Percentiles rank a stretch among this genome's conserved stretches.
Evolutionary conservation across 2,329 filamentous ascomycete species (phyloP).

Genomic region (Domatiomyces catenatus): DNA sequence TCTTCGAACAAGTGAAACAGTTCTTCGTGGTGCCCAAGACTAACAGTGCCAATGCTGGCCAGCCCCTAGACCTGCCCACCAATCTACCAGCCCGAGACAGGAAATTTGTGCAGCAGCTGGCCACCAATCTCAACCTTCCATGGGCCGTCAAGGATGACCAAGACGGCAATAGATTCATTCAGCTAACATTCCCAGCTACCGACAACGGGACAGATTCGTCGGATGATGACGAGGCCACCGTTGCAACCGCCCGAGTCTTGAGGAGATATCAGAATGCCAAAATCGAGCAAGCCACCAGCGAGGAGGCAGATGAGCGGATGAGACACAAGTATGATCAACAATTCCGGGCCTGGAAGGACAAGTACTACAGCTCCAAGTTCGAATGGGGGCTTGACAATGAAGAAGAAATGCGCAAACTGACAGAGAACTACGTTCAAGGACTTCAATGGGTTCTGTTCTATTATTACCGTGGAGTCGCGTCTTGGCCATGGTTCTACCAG

Average conservation of each 20-base stretch:
- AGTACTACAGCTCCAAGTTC: slow-evolving; percentile 84
- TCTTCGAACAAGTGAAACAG: slow-evolving; percentile 69
- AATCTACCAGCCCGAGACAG: slow-evolving; percentile 69
- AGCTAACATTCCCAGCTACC: slow-evolving; percentile 40
- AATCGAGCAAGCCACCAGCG: slow-evolving; percentile 61
- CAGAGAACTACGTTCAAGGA: slow-evolving; percentile 94
- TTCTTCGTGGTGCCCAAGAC: slow-evolving; percentile 58
- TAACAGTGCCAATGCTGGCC: slow-evolving; percentile 28
- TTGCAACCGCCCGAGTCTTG: slow-evolving; percentile 71
- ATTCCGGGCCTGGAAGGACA: slow-evolving; percentile 84
- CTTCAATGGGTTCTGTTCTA: slow-evolving; percentile 97
- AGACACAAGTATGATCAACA: slow-evolving; percentile 79
- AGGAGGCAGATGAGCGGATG: slow-evolving; percentile 64
- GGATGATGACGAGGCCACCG: slow-evolving; percentile 68
- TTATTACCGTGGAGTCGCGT: slow-evolving; percentile 92
- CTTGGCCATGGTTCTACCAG: slow-evolving; percentile 95
- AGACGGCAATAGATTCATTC: slow-evolving; percentile 50
- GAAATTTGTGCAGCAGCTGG: slow-evolving; percentile 81
- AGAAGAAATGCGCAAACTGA: slow-evolving; percentile 62
- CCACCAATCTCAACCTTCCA: slow-evolving; percentile 49
- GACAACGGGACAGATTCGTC: slow-evolving; percentile 47
- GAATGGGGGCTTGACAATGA: slow-evolving; percentile 73
- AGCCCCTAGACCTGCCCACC: slow-evolving; percentile 56
- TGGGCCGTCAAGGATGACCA: slow-evolving; percentile 52
- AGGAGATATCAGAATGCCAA: slow-evolving; percentile 83